Conservation (phyloP, 163 green algal species). For the Coccomyxa subellipsoidea region DNA sequence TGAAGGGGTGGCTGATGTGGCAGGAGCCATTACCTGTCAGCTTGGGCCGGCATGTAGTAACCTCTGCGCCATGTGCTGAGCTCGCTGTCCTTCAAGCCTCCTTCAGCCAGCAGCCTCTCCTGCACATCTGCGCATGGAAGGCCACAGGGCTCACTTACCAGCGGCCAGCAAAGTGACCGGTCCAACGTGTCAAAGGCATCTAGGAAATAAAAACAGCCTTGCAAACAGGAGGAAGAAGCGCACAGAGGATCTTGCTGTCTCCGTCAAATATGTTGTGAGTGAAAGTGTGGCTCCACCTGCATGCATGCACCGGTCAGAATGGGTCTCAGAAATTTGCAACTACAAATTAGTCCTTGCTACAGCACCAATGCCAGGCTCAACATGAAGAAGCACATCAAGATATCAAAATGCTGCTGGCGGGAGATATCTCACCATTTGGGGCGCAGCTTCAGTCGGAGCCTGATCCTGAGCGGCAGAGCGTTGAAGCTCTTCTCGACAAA, state of each 20-base stretch:
- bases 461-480: neutral
- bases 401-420: too few relatives aligned
- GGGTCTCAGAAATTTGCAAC: too few relatives aligned
- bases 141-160: too few relatives aligned
- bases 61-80: neutral
- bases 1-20: too few relatives aligned
- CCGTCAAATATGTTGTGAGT: slow-evolving; percentile 3
- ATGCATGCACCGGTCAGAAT: neutral
- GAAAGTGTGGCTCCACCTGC: neutral
- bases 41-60: slow-evolving; percentile 3
- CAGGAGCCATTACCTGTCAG: neutral
- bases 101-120: neutral
- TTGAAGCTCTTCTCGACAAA: neutral
- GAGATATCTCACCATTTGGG: neutral
- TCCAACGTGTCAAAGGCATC: neutral
- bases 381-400: too few relatives aligned
- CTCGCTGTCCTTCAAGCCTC: neutral
- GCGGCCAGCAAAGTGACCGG: too few relatives aligned
- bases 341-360: neutral
- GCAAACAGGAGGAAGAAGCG: neutral
- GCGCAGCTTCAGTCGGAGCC: neutral
- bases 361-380: neutral
- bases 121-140: neutral
- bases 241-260: neutral
- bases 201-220: neutral